A percentile compares a stretch with the other conserved stretches of the same genome.
Conservation (phyloP, 176 grass and related monocot genomes). For the Coix lacrymajobi region DNA sequence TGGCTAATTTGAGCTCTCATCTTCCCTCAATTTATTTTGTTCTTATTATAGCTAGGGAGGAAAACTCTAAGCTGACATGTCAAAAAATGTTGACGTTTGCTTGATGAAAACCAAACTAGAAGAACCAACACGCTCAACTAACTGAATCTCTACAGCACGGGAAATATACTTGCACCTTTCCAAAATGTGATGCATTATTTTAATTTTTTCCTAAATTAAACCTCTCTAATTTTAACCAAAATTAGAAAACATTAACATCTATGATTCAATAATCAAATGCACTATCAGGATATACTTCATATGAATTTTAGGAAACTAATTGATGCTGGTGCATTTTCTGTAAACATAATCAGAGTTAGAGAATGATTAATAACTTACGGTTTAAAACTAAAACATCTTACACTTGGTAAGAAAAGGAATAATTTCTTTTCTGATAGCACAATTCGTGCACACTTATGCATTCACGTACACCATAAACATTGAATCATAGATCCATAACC, state of each 20-base stretch:
- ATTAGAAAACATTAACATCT: not conserved
- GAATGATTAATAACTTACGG: no score
- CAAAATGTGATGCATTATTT: not conserved
- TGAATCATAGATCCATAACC: no score
- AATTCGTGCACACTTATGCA: not conserved
- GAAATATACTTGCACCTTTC: not conserved
- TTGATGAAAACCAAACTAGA: not conserved
- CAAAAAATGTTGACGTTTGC: not conserved
- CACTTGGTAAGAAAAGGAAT: not conserved
- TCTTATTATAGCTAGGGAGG: not conserved
- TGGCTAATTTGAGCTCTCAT: not conserved
- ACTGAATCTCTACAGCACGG: not conserved
- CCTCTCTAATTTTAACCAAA: not conserved
- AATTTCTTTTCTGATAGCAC: not conserved
- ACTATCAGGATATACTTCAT: not conserved
- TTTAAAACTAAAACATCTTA: not conserved
- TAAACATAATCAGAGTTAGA: not conserved
- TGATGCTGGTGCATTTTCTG: not conserved
- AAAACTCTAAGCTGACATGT: not conserved
- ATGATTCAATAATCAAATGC: not conserved
- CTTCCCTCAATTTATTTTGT: not conserved
- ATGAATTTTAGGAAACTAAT: not conserved
- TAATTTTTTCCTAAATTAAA: not conserved
- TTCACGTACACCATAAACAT: no score
- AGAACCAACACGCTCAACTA: not conserved